Evolutionary conservation across 352 stramenopile species (phyloP), one percentile per base, ranked within the genome.

Genomic region (Pythium utonaiense): DNA sequence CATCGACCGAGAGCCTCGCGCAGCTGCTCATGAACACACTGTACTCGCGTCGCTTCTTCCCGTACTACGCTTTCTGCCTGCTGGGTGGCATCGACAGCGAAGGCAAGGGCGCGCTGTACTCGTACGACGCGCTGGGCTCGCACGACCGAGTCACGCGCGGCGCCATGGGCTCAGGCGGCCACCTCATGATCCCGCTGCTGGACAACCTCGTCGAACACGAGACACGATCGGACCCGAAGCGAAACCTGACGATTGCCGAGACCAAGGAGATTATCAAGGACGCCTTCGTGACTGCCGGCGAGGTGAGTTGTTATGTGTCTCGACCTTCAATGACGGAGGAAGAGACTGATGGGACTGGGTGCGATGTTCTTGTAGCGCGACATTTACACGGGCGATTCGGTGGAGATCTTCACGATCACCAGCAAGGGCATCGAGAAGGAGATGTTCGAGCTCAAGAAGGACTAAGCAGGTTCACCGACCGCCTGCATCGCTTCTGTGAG

Each of bases 1-100:
- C 99, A 81, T 88, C 81, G 28, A 97, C 93, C 25, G 80, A 90
- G 34, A 90, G 87, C 28, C 87, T 98, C 56, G 90, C 97, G 53
- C 97, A 99, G 79, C 87, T 99, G 79, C 80, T 99, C 31, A 93
- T 92, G 63, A 99, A 98, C 71, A 99, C 96, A 53, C 81, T 99
- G 17, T 99, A 99, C 80, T 96, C 94, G 77, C 83, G 89, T 21
- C 88, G 97, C 34, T 99, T 99, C 75, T 99, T 99, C 80, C 97
- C 97, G 27, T 99, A 99, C 80, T 99, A 99, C 73, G 89, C 96
- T 30, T 99, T 99, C 74, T 98, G 98, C 71, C 94, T 99, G 57
- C 76, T 99, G 17, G 95, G 87, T 25, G 97, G 97, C 21, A 88
- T 99, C 38, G 97, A 99, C 74, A 86, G 93, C 49, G 79, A 99